Evolutionary conservation across 1,284 basidiomycete genomes (phyloP), one percentile per base, ranked within the genome.

Genomic region (Ustilago curta): DNA sequence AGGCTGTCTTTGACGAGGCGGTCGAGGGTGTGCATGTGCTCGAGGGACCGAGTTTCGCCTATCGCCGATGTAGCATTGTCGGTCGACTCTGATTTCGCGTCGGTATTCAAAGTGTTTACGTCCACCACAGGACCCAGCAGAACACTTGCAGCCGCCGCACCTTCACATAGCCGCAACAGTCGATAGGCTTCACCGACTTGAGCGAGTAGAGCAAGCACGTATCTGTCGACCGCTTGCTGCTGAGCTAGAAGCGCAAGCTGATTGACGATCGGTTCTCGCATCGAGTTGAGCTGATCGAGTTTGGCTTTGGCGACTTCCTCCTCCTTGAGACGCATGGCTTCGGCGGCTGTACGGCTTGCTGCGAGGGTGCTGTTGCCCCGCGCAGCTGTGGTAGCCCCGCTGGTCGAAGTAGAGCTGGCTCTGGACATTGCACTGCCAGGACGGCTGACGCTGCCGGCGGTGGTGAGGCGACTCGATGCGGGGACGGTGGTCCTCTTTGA

Each of bases 121-220:
- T 14, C 35, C 4, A 69, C 39, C 6, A 72, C 31, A 8, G 62
- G 32, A 5, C 27, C 47, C 40, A 42, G 45, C 29, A 80, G 64
- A 31, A 70, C 63, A 18, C 49, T 58, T 12, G 77, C 70, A 19
- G 79, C 77, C 45, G 64, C 63, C 1, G 45, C 56, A 4, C 77
- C 80, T 25, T 73, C 61, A 55, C 70, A 81, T 23, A 71, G 48
- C 8, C 80, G 70, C 56, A 81, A 50, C 40, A 71, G 59, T 0
- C 79, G 67, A 59, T 82, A 82, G 9, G 77, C 79, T 42, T 80
- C 79, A 25, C 72, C 80, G 19, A 82, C 31, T 18, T 77, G 71
- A 8, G 63, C 59, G 40, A 80, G 58, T 18, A 78, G 45, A 4
- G 49, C 61, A 11, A 76, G 52, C 29, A 80, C 56, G 48, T 66